These are phyloP conservation scores for Skeletonema grethae DNA, from an alignment of 108 stramenopile genomes.

Conservation along the genomic window DNA sequence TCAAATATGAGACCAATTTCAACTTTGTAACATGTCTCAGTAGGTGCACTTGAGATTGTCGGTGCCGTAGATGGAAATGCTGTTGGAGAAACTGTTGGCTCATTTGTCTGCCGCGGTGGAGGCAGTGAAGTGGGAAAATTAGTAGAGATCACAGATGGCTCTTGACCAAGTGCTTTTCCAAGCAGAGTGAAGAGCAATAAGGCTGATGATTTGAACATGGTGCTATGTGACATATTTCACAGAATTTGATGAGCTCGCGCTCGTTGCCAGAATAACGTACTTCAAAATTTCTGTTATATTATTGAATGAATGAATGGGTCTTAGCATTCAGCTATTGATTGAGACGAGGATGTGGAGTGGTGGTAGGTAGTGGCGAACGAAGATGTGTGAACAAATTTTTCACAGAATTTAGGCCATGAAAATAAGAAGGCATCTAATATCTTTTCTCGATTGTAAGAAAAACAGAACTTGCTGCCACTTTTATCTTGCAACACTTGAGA, in stretches of 20 bases:
- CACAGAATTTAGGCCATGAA: not conserved
- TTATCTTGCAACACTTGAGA: no score
- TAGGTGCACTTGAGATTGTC: not conserved
- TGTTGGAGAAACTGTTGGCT: not conserved
- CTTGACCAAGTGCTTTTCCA: not conserved
- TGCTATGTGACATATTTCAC: no score
- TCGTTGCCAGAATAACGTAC: no score
- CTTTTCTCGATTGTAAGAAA: no score
- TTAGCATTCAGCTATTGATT: not conserved
- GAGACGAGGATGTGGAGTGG: no score
- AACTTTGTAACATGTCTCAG: conserved; percentile 24
- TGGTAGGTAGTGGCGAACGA: no score
- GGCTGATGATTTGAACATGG: not conserved
- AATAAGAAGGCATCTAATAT: no score
- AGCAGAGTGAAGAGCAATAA: not conserved
- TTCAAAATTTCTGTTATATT: no score
- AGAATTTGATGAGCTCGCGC: no score
- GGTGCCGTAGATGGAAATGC: not conserved
- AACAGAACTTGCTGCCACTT: no score
- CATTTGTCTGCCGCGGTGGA: not conserved
- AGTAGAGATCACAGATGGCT: not conserved
- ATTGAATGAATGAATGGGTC: no score
- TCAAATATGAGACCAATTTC: conserved; percentile 47
- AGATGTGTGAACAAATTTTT: not conserved
- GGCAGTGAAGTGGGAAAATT: not conserved